phyloP scores from a whole-genome alignment of 805 yeast genomes.

The Spathaspora gorwiae region DNA sequence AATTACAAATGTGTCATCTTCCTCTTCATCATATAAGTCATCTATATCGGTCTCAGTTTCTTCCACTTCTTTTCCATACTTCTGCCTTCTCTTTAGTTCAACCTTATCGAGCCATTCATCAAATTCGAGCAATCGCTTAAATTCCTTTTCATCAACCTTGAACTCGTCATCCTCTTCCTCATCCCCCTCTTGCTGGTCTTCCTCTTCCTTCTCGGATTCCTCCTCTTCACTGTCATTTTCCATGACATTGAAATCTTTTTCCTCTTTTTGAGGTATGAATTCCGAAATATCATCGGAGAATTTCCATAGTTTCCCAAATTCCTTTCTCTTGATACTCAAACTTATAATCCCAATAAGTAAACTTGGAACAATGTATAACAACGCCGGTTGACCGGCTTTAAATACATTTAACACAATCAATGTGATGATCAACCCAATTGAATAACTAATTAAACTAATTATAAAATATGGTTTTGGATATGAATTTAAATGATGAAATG shows the following conservation, averaged over 20 bases:
- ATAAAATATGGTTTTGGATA: conserved; percentile 45
- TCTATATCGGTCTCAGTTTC: conserved; percentile 7
- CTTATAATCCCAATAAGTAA: conserved; percentile 25
- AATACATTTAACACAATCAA: conserved; percentile 33
- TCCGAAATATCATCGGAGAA: conserved; percentile 27
- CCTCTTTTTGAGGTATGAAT: conserved; percentile 1
- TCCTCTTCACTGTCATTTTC: conserved; percentile 10
- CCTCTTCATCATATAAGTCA: conserved; percentile 13
- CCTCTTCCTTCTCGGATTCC: conserved; percentile 12
- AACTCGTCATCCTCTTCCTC: conserved; percentile 7
- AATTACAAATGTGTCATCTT: conserved; percentile 15
- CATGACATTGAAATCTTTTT: conserved; percentile 8
- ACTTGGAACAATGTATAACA: conserved; percentile 58
- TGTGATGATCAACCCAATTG: conserved; percentile 42
- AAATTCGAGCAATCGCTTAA: conserved; percentile 1
- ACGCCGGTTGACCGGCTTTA: conserved; percentile 60
- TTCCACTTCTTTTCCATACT: conserved; percentile 4
- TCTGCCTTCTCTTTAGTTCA: conserved; percentile 10
- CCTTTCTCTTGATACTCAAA: conserved; percentile 37
- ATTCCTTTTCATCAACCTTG: conserved; percentile 11
- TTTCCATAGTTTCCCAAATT: conserved; percentile 35
- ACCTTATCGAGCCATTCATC: conserved; percentile 14
- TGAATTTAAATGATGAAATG: conserved; percentile 36
- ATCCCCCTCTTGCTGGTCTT: conserved; percentile 3
- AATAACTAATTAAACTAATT: conserved; percentile 44